Evolutionary conservation across 768 basidiomycete genomes (phyloP), one percentile per base, ranked within the genome.

Genomic region (Termitomyces sp.): DNA sequence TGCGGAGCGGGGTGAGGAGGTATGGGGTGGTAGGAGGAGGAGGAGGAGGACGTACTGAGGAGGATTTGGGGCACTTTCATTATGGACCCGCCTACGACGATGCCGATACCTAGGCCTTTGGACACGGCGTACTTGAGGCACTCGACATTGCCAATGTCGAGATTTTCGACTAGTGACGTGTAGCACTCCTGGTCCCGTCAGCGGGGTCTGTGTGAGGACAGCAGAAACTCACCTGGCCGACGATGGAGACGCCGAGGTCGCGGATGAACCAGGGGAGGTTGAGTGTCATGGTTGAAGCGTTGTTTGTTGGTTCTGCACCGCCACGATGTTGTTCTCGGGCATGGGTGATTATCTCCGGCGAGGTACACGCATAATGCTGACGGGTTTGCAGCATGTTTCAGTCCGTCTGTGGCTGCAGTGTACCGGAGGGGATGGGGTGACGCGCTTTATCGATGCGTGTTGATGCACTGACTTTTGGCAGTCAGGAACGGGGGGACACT

Each of bases 1-100:
- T 94, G 49, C 36, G n/a, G n/a, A n/a, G 24, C 5, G 8, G 6
- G 4, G 20, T 16, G 9, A 10, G 20, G 44, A 34, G 37, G 27
- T 39, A 16, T 46, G 31, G 27, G n/a, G n/a, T n/a, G n/a, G n/a
- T n/a, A n/a, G n/a, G 47, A 39, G 58, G 10, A 36, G 49, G 37
- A 14, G 2, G 16, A 18, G 16, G n/a, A n/a, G 9, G 6, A 76
- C 90, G 67, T 64, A 92, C 91, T 92, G 54, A 93, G 80, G 29
- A 91, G 64, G n/a, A 97, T 76, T 69, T 98, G 96, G 1, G 96
- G 96, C 2, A 98, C 82, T 72, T 99, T 99, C 86, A 99, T 90
- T 60, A 99, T 91, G 2, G 88, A 86, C 0, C 95, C 95, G 42
- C 91, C 96, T 1, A 90, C 76, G 43, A 98, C 94, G 51, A 98